Evolutionary conservation across 139 green algal genomes (phyloP).

Genomic region (Closterium sp.): DNA sequence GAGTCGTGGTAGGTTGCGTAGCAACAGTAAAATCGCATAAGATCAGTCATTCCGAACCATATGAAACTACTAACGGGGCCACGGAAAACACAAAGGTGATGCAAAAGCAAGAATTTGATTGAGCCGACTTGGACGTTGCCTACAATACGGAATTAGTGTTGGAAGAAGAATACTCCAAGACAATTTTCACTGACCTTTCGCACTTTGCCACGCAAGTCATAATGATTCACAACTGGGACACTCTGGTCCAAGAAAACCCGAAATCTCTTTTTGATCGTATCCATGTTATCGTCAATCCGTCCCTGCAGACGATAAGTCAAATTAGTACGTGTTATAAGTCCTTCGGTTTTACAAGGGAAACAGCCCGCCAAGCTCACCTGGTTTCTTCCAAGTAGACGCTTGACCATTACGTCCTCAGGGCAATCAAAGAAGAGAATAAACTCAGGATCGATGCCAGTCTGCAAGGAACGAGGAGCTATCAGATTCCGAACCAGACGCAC

Average conservation of each 20-base stretch:
- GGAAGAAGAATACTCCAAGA: not conserved
- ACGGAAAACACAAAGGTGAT: not conserved
- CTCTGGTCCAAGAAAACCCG: conserved; percentile 63
- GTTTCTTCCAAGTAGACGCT: conserved; percentile 75
- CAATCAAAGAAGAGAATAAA: conserved; percentile 96
- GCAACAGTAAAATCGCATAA: not conserved
- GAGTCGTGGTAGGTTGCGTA: not conserved
- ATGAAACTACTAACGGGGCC: no score
- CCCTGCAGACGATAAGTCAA: conserved; percentile 52
- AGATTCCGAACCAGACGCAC: not conserved
- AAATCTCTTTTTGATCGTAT: conserved; percentile 95
- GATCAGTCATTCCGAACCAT: not conserved
- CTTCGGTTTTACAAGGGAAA: not conserved
- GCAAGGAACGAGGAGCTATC: conserved; percentile 14
- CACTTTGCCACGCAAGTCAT: conserved; percentile 37
- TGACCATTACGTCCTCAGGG: conserved; percentile 84
- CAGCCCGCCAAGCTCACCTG: conserved; percentile 3
- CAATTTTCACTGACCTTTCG: not conserved
- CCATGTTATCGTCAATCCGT: conserved; percentile 92
- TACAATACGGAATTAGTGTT: not conserved
- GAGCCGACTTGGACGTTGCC: no score
- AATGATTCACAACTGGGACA: conserved; percentile 40
- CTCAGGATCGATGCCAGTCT: conserved; percentile 78
- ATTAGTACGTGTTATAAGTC: not conserved
- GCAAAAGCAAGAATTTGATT: no score